A percentile compares a stretch with the other conserved stretches of the same genome.
Conservation (phyloP, 2,329 filamentous ascomycete species). For the Paraphaeosphaeria sporulosa region DNA sequence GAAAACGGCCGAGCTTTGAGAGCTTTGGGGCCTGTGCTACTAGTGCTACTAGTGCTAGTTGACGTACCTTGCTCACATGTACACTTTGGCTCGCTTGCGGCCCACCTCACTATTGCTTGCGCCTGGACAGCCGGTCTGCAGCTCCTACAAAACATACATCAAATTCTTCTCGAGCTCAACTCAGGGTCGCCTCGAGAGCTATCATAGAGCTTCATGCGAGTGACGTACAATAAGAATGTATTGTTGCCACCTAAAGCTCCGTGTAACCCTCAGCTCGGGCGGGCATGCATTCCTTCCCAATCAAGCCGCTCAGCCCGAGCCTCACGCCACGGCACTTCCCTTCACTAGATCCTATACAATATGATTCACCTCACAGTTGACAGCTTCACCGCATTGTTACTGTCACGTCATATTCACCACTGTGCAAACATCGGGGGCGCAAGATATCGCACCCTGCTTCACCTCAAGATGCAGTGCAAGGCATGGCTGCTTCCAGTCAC, state of each 20-base stretch:
- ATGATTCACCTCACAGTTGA: neutral
- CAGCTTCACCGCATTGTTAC: neutral
- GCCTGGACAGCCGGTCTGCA: no score
- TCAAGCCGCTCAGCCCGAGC: neutral
- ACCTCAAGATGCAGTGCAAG: slow-evolving; percentile 1
- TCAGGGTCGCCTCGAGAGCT: neutral
- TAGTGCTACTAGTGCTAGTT: neutral
- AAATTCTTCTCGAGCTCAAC: no score
- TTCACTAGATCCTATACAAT: neutral
- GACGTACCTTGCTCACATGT: neutral
- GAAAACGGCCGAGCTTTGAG: slow-evolving; percentile 4
- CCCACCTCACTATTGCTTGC: neutral
- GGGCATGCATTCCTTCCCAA: neutral
- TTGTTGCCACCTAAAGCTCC: neutral
- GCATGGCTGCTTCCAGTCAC: slow-evolving; percentile 6
- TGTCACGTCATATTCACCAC: neutral
- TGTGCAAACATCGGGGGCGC: neutral
- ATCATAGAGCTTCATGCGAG: neutral
- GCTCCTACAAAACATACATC: no score
- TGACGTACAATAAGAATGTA: neutral
- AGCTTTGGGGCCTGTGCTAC: neutral
- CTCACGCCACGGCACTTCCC: slow-evolving; percentile 4
- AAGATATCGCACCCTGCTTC: neutral
- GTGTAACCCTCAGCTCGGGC: neutral
- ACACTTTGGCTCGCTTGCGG: no score